Evolutionary conservation across 371 early-diverging fungal genomes (phyloP), one percentile per base, ranked within the genome.

Genomic region (Apophysomyces trapeziformis): DNA sequence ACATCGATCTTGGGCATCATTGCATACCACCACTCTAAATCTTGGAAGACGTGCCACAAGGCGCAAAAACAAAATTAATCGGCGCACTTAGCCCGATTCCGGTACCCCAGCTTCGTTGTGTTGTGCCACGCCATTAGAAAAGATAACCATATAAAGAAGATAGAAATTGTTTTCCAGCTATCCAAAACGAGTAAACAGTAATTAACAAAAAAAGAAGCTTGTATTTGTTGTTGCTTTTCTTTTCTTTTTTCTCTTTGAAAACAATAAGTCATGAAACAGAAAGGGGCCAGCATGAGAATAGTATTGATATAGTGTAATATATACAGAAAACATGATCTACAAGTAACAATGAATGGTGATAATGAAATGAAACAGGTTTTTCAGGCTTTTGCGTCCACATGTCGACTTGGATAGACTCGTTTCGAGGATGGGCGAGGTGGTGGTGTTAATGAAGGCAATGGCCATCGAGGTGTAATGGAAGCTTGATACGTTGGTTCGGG

Each of bases 1-100:
- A 80, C 85, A 21, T 85, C 87, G 0, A 85, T 87, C 56, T 61
- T 79, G 61, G 87, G 87, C 44, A 87, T 87, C 41, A 74, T 85
- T 63, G 69, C 75, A 6, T 84, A 87, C 69, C 85, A 87, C 50
- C 86, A 84, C 57, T 78, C 82, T 69, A 85, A 82, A 61, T 59
- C 84, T 39, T 76, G 75, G 11, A 82, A 73, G 57, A 39, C 65
- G 5, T 62, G 73, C 12, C 38, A 63, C 18, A 9, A 62, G 13
- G 74, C 75, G 38, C 74, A 68, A 18, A 43, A 26, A n/a, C 66
- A 61, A 50, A 68, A 74, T 58, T 68, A 68, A 68, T 70, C 54
- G 54, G 54, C 21, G 54, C 54, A 50, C 8, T 8, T 9, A 50
- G 54, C 54, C 32, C 54, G 54, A 50, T 50, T 50, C 54, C 54